phyloP scores from a whole-genome alignment of 805 yeast genomes.

The Saturnispora sekii region DNA sequence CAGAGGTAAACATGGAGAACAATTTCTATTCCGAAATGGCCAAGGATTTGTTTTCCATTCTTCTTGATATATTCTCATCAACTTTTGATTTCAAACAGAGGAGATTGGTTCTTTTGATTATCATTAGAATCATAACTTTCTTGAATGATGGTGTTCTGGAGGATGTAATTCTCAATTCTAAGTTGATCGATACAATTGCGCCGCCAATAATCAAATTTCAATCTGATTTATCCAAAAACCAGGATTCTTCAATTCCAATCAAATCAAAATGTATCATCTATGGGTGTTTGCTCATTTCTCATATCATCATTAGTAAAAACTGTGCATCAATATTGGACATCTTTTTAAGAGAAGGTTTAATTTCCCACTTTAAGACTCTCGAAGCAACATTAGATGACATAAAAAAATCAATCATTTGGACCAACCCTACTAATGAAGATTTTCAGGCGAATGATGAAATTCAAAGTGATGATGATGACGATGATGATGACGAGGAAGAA shows the following conservation, averaged over 20 bases:
- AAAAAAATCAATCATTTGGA: not conserved
- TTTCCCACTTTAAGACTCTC: slow-evolving; percentile 37
- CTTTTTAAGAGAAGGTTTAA: slow-evolving; percentile 67
- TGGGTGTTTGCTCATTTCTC: slow-evolving; percentile 42
- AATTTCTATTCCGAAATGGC: slow-evolving; percentile 26
- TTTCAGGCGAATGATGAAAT: slow-evolving; percentile 10
- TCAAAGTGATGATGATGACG: slow-evolving; percentile 12
- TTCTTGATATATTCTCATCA: slow-evolving; percentile 60
- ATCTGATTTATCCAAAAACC: not conserved
- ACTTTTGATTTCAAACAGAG: slow-evolving; percentile 61
- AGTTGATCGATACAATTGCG: slow-evolving; percentile 42
- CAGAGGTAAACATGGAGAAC: slow-evolving; percentile 19
- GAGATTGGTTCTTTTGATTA: slow-evolving; percentile 41
- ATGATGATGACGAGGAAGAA: not conserved
- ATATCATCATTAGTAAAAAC: slow-evolving; percentile 33
- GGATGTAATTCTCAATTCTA: slow-evolving; percentile 26
- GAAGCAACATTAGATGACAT: slow-evolving; percentile 14
- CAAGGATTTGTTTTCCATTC: slow-evolving; percentile 37
- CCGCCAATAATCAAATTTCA: slow-evolving; percentile 52
- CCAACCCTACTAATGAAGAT: not conserved
- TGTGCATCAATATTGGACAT: slow-evolving; percentile 35
- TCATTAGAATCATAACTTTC: slow-evolving; percentile 42
- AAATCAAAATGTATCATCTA: slow-evolving; percentile 27
- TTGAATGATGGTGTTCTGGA: slow-evolving; percentile 26
- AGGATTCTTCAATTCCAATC: not conserved